Conservation (phyloP, 2,329 filamentous ascomycete species). For the Lachnellula hyalina region DNA sequence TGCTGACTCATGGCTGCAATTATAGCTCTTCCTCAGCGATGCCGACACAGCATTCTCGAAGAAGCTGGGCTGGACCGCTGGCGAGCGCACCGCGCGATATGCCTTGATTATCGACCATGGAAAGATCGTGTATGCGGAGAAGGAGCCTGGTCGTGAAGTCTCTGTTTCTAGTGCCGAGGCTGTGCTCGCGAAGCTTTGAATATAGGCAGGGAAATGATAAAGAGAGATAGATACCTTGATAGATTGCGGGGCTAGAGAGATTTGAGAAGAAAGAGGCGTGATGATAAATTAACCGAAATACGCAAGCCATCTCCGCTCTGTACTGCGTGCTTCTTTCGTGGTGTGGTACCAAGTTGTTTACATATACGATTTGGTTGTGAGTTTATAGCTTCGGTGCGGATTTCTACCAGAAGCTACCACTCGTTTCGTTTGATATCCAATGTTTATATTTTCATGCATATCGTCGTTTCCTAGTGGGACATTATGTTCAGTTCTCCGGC, state of each 20-base stretch:
- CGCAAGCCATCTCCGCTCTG: too few species aligned
- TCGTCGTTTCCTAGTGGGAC: too few species aligned
- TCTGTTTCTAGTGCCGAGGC: conserved; percentile 29
- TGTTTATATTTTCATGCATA: too few species aligned
- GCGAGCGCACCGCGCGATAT: conserved; percentile 58
- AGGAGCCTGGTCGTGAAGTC: conserved; percentile 42
- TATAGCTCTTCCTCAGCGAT: conserved; percentile 61
- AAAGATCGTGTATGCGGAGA: conserved; percentile 62
- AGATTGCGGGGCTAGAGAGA: background rate
- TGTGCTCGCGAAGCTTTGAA: conserved; percentile 28
- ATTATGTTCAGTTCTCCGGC: too few species aligned
- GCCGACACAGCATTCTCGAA: conserved; percentile 59
- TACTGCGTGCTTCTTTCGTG: too few species aligned
- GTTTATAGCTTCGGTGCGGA: too few species aligned
- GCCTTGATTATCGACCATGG: conserved; percentile 64
- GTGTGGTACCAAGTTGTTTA: too few species aligned
- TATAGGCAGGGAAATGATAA: background rate
- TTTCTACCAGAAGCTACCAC: too few species aligned
- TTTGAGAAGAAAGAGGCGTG: background rate
- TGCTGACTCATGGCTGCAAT: background rate
- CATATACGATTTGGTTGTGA: too few species aligned
- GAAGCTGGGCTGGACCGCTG: conserved; percentile 57
- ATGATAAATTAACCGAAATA: background rate
- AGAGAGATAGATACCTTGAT: background rate
- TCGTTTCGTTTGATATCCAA: too few species aligned